These are phyloP conservation scores for Brassica napus DNA, from an alignment of 345 rosid species.

Conservation along the genomic window DNA sequence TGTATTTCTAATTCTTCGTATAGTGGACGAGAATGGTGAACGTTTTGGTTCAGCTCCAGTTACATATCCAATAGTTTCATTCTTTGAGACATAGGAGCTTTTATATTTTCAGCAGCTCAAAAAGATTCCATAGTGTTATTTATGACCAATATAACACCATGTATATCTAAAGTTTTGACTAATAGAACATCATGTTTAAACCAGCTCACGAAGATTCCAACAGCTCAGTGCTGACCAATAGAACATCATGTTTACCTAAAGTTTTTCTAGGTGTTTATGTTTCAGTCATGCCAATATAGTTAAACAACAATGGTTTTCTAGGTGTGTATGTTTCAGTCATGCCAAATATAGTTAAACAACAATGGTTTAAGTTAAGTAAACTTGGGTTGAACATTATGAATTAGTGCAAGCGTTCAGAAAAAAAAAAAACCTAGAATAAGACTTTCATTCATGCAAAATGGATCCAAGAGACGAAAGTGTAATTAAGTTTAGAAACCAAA, in stretches of 20 bases:
- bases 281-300: background rate
- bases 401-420: background rate
- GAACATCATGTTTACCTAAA: background rate
- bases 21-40: slow-evolving; percentile 58
- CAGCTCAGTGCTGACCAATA: background rate
- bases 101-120: background rate
- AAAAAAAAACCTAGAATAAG: background rate
- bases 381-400: background rate
- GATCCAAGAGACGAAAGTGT: slow-evolving; percentile 14
- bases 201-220: background rate
- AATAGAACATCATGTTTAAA: background rate
- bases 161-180: background rate
- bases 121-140: background rate
- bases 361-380: background rate
- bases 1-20: no score
- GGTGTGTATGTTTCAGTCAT: background rate
- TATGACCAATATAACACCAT: background rate
- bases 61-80: background rate
- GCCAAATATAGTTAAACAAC: background rate
- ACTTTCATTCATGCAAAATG: background rate
- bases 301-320: background rate
- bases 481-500: background rate
- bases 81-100: background rate
- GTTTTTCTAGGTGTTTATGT: background rate
- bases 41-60: background rate